Conservation (phyloP, 805 yeast species). For the Suhomyces prunicola region DNA sequence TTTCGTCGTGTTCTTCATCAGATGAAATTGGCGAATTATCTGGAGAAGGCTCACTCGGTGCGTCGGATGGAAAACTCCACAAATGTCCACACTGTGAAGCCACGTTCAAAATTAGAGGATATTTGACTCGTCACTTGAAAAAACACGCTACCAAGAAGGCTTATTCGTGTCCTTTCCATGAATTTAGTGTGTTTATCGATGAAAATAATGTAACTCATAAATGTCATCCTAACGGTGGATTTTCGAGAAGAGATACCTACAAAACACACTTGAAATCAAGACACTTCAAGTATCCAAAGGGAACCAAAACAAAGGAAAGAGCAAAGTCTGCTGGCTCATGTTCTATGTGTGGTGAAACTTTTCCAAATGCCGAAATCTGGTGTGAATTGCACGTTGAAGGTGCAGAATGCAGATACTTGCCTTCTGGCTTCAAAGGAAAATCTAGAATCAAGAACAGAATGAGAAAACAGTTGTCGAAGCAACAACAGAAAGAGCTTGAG, state of each 20-base stretch:
- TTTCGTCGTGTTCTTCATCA: constrained; percentile 6
- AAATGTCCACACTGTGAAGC: constrained; percentile 50
- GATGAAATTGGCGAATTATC: constrained; percentile 12
- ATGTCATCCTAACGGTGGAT: constrained; percentile 59
- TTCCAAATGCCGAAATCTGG: constrained; percentile 50
- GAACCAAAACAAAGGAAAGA: constrained; percentile 47
- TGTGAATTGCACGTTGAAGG: constrained; percentile 48
- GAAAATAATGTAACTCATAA: constrained; percentile 40
- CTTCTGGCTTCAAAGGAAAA: constrained; percentile 43
- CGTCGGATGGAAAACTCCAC: constrained; percentile 21
- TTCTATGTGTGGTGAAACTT: constrained; percentile 52
- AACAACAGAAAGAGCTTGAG: constrained; percentile 15
- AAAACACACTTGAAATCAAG: constrained; percentile 56
- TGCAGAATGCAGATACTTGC: constrained; percentile 46
- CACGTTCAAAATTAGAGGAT: constrained; percentile 49
- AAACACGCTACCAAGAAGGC: constrained; percentile 51
- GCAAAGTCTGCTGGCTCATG: constrained; percentile 45
- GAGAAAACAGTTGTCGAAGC: constrained; percentile 34
- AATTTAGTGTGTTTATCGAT: constrained; percentile 33
- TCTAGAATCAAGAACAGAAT: constrained; percentile 42
- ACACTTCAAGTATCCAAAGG: constrained; percentile 57
- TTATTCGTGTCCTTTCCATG: constrained; percentile 53
- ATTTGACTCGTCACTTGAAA: constrained; percentile 53
- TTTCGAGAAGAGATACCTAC: constrained; percentile 57
- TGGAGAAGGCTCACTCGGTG: constrained; percentile 9